Evolutionary conservation across 2,329 filamentous ascomycete genomes (phyloP), one percentile per base, ranked within the genome.

Genomic region (Blastomyces gilchristii): DNA sequence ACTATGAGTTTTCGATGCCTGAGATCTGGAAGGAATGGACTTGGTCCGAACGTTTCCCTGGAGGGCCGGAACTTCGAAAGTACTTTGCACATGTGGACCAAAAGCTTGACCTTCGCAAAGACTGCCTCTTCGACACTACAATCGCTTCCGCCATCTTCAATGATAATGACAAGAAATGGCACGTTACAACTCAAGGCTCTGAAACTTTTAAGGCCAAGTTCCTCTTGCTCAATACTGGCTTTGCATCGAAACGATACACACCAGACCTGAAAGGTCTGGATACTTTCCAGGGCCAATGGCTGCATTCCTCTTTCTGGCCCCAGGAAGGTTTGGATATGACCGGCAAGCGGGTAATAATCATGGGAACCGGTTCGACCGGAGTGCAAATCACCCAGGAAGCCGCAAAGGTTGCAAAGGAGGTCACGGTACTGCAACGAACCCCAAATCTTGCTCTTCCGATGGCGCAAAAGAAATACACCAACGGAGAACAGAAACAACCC

Each of bases 11-110:
- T 60, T 80, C 77, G 1, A 80, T 79, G 69, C 81, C 81, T 0
- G 76, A 78, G 39, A 71, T 79, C 3, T 80, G 73, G 68, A 71
- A 76, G 28, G 73, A 76, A 56, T 83, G 76, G 74, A 74, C 58
- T 66, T 91, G 87, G 87, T 81, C 80, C 0, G 85, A 89, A 67
- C 79, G 85, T 63, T 90, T 88, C 68, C 83, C 87, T 0, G 83
- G 83, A 49, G 87, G 87, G 0, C 71, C 76, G 3, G 88, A 90
- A 71, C 90, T 90, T 64, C 76, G 80, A 9, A 80, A 83, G 18
- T 90, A 91, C 70, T 86, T 86, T 85, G 80, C 87, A 67, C 72
- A 73, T 0, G 72, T 88, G 3, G 86, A 87, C 0, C 76, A 76
- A 9, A 87, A 89, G 67, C 81, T 89, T 70, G 79, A 85, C 62